Evolutionary conservation across 176 grass and related monocot species (phyloP).

Genomic region (Carex scoparia): DNA sequence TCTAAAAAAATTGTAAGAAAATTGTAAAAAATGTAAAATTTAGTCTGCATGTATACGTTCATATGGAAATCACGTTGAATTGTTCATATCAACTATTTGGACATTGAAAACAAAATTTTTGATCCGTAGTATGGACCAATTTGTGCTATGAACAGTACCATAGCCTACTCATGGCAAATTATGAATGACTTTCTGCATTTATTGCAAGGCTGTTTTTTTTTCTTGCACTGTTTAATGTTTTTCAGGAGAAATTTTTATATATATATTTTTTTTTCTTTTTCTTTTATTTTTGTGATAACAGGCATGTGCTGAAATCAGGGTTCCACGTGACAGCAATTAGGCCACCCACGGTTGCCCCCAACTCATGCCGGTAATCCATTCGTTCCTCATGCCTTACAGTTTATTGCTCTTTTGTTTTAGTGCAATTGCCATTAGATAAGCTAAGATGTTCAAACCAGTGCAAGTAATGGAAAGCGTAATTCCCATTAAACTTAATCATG

Average conservation of each 20-base stretch:
- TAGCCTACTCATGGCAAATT: background rate
- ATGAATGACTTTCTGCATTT: background rate
- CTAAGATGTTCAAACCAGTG: background rate
- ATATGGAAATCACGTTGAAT: too few relatives aligned
- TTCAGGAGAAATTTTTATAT: background rate
- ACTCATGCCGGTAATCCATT: conserved; percentile 69
- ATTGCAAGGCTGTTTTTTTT: background rate
- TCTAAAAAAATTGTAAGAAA: too few relatives aligned
- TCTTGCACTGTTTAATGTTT: background rate
- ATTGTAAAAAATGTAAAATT: too few relatives aligned
- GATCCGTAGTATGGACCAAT: too few relatives aligned
- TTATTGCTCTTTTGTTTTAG: background rate
- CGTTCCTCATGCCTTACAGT: background rate
- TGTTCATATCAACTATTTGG: too few relatives aligned
- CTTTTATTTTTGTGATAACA: conserved; percentile 29
- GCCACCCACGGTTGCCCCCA: conserved; percentile 80
- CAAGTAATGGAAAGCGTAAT: background rate
- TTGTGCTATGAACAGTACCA: too few relatives aligned
- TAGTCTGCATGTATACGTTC: too few relatives aligned
- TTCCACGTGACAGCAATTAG: conserved; percentile 90
- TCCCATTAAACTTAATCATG: background rate
- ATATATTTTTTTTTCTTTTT: background rate
- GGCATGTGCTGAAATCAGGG: conserved; percentile 79
- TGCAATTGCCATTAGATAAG: background rate
- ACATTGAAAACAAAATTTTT: too few relatives aligned